These are phyloP conservation scores for Fusarium floridanum DNA, from an alignment of 2,329 filamentous ascomycete species.

Conservation along the genomic window DNA sequence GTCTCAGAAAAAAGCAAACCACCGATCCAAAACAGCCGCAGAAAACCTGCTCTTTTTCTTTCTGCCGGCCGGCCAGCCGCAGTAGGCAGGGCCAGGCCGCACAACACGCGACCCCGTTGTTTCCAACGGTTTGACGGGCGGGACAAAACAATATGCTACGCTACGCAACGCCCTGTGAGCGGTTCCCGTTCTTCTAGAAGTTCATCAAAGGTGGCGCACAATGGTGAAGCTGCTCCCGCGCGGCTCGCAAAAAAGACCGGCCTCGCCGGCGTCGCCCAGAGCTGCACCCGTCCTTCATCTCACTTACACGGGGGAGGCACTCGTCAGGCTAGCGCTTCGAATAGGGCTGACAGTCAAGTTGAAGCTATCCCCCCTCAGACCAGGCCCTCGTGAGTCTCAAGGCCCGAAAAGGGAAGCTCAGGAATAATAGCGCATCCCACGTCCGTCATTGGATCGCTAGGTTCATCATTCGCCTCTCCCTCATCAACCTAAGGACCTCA, in stretches of 20 bases:
- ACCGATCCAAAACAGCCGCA: constrained; percentile 21
- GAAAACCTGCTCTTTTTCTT: neutral
- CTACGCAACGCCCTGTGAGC: neutral
- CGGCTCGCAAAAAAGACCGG: constrained; percentile 13
- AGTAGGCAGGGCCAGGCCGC: neutral
- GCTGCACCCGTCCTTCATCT: constrained; percentile 32
- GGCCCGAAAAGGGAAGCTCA: constrained; percentile 12
- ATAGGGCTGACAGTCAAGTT: constrained; percentile 32
- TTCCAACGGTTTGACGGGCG: constrained; percentile 9
- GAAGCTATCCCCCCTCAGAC: constrained; percentile 6
- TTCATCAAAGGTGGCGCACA: constrained; percentile 24
- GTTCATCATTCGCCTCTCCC: constrained; percentile 1
- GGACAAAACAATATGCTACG: neutral
- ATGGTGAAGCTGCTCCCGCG: constrained; percentile 9
- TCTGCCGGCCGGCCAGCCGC: constrained; percentile 3
- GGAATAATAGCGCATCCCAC: constrained; percentile 3
- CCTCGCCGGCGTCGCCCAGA: constrained; percentile 12
- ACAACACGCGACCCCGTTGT: constrained; percentile 6
- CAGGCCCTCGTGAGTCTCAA: neutral
- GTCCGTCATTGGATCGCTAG: constrained; percentile 11
- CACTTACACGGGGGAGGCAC: constrained; percentile 7
- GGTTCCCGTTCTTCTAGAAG: constrained; percentile 34
- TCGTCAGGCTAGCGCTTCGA: constrained; percentile 6
- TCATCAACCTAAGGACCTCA: constrained; percentile 19
- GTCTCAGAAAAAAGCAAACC: constrained; percentile 21